These are phyloP conservation scores for Claviceps arundinis DNA, from an alignment of 2,329 filamentous ascomycete genomes.

Conservation along the genomic window DNA sequence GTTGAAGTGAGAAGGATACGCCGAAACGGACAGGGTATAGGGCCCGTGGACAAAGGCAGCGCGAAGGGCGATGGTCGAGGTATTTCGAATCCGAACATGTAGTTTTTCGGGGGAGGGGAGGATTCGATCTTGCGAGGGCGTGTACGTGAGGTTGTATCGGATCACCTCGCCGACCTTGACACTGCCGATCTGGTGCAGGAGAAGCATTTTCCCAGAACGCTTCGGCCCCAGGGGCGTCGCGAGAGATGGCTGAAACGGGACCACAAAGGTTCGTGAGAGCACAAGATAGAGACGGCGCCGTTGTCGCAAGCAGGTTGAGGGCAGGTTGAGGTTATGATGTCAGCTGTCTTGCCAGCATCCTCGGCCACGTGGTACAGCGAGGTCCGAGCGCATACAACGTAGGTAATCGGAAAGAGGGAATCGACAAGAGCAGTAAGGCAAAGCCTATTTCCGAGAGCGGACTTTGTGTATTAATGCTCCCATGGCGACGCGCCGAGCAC, in stretches of 20 bases:
- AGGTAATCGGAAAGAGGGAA: background rate
- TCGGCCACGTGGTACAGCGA: background rate
- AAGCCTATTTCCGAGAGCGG: background rate
- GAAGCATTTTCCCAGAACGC: constrained; percentile 48
- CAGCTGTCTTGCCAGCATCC: background rate
- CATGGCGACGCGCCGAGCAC: background rate
- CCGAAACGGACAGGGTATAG: constrained; percentile 78
- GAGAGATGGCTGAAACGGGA: background rate
- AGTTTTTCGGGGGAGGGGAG: constrained; percentile 72
- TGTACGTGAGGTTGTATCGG: constrained; percentile 86
- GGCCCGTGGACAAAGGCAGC: constrained; percentile 95
- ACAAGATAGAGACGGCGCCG: background rate
- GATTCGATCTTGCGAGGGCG: constrained; percentile 76
- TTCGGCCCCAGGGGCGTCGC: background rate
- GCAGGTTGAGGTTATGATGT: background rate
- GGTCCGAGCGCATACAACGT: background rate
- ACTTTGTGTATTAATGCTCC: background rate
- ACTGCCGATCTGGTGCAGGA: constrained; percentile 80
- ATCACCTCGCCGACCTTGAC: constrained; percentile 92
- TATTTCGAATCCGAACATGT: constrained; percentile 82
- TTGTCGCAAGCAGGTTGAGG: background rate
- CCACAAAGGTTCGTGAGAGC: background rate
- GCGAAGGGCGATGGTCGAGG: constrained; percentile 75
- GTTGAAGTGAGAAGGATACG: constrained; percentile 72
- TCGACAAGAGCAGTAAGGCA: background rate